Evolutionary conservation across 2,329 filamentous ascomycete genomes (phyloP), one percentile per base, ranked within the genome.

Genomic region (Alternaria gaisen): DNA sequence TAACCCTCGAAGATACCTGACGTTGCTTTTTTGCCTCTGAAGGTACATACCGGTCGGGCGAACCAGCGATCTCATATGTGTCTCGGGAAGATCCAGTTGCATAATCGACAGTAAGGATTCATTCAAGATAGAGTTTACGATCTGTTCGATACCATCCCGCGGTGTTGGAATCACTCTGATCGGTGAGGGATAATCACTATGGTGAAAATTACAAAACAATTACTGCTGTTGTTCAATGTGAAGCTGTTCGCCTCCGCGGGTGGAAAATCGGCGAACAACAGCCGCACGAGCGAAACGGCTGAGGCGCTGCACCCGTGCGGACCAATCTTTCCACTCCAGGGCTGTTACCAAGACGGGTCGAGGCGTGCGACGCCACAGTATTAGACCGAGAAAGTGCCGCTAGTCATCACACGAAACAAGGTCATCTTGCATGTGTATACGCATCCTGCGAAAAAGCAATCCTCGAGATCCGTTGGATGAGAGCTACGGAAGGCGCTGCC

Each of bases 351-450:
- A 26, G 56, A 34, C 41, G 24, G 26, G 24, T 20, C 26, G 32
- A 50, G 14, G 32, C 32, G 41, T 26, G 50, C 42, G 32, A 52
- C 56, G 53, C 56, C 26, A 20, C 26, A 22, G 42, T 41, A 26
- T 46, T 30, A 44, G 32, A 36, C 50, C 48, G 41, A 44, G 3
- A 9, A 44, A 36, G 16, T 12, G 5, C 56, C 32, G 50, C 18
- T 58, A 41, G 42, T 47, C 22, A 44, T 26, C 51, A 32, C 50
- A 54, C 50, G 38, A 47, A 58, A 54, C 56, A 54, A 30, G 50
- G 56, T 34, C 52, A 30, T 44, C 24, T 22, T 20, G 50, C 36
- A 54, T 32, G 56, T 42, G 41, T 36, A 34, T 44, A 28, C 18
- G 20, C 18, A 38, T 32, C 6, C 32, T 8, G 40, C 12, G 9